A percentile compares a stretch with the other conserved stretches of the same genome.
Conservation (phyloP, 2,329 filamentous ascomycete species). For the Blastomyces percursus region DNA sequence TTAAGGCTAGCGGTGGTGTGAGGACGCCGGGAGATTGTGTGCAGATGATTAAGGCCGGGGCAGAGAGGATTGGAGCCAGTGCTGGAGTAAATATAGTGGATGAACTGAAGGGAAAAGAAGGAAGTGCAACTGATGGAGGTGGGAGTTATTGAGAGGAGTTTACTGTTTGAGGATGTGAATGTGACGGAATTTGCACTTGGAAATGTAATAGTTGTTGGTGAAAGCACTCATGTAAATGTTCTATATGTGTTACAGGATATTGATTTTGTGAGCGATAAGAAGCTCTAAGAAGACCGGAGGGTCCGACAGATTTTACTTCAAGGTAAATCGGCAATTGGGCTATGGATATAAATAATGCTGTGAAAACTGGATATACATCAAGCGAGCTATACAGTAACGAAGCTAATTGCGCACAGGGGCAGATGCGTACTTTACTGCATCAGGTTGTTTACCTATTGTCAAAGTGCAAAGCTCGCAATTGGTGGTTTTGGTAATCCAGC, state of each 20-base stretch:
- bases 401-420: background rate
- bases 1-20: constrained; percentile 51
- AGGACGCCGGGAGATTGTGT: constrained; percentile 41
- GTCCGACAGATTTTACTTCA: too few relatives aligned
- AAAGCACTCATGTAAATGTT: background rate
- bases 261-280: background rate
- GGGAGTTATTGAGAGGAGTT: background rate
- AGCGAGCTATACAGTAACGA: background rate
- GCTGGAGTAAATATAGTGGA: constrained; percentile 46
- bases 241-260: background rate
- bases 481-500: background rate
- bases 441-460: background rate
- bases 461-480: background rate
- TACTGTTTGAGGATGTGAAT: background rate
- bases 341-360: background rate
- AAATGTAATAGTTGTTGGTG: background rate
- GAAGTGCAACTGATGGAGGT: constrained; percentile 11
- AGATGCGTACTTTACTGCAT: background rate
- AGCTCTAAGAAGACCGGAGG: too few relatives aligned
- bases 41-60: constrained; percentile 47
- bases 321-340: background rate
- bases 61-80: constrained; percentile 47
- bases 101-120: constrained; percentile 22
- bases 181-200: background rate
- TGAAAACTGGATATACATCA: background rate